Percentiles rank a stretch among this genome's conserved stretches.
These are phyloP conservation scores for Tetracladium setigerum DNA, from an alignment of 495 filamentous ascomycete species.

Conservation along the genomic window DNA sequence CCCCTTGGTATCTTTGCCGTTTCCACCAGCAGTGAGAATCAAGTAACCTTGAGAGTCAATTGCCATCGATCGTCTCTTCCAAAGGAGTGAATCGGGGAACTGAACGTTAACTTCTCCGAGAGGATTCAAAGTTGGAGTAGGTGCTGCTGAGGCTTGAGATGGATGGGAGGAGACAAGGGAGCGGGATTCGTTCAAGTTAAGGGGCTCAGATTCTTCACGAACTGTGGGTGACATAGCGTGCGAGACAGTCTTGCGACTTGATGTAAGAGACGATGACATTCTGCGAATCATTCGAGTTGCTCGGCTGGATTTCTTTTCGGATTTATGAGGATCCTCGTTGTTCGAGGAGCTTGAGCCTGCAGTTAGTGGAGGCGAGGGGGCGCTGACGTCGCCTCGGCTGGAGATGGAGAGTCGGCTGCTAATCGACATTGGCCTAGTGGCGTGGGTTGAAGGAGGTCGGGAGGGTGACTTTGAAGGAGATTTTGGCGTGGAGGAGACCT, in stretches of 20 bases:
- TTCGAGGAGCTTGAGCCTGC: constrained; percentile 9
- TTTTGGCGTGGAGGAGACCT: constrained; percentile 24
- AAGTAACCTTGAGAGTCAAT: constrained; percentile 72
- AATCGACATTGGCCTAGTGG: constrained; percentile 14
- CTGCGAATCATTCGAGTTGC: constrained; percentile 73
- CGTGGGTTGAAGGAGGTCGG: constrained; percentile 33
- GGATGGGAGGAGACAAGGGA: constrained; percentile 14
- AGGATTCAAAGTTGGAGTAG: constrained; percentile 42
- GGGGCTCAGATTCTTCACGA: constrained; percentile 48
- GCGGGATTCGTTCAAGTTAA: constrained; percentile 27
- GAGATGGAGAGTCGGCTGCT: constrained; percentile 14
- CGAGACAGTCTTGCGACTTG: constrained; percentile 50
- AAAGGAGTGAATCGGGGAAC: constrained; percentile 85
- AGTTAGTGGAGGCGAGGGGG: constrained; percentile 6
- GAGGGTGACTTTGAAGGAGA: constrained; percentile 30
- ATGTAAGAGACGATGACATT: constrained; percentile 62
- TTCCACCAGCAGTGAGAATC: constrained; percentile 32
- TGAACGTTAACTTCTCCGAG: constrained; percentile 90
- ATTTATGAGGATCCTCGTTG: constrained; percentile 8
- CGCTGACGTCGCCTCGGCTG: constrained; percentile 1
- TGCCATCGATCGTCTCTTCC: constrained; percentile 80
- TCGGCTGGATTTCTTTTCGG: constrained; percentile 54
- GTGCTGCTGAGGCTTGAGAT: constrained; percentile 27
- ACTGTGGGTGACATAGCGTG: constrained; percentile 51
- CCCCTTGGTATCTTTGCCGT: constrained; percentile 32